Percentiles rank a stretch among this genome's conserved stretches.
Conservation (phyloP, 2,329 filamentous ascomycete genomes). For the Raffaelea deltoideospora region DNA sequence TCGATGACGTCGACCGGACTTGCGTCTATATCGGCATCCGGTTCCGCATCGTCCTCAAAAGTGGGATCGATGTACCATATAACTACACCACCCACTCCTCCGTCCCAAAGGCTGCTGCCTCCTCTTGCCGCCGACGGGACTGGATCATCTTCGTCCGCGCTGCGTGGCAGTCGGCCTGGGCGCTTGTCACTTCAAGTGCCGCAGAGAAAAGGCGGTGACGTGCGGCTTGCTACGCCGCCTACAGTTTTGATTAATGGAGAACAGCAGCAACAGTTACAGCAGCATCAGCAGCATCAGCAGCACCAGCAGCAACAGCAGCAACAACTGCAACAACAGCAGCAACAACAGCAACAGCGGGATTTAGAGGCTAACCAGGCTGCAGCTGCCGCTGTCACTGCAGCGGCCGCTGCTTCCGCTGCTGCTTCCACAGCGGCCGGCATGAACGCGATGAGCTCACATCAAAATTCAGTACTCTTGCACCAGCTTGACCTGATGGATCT, state of each 20-base stretch:
- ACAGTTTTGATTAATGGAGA: constrained; percentile 17
- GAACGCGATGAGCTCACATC: too few species aligned
- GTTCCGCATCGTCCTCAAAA: neutral
- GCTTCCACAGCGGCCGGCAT: too few species aligned
- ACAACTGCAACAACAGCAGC: constrained; percentile 1
- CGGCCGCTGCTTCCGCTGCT: too few species aligned
- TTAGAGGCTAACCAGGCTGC: neutral
- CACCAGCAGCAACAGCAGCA: neutral
- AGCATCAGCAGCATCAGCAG: constrained; percentile 1
- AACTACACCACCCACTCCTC: too few species aligned
- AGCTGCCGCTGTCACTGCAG: too few species aligned
- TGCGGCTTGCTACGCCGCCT: constrained; percentile 17
- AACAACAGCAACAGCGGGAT: neutral
- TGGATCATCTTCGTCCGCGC: neutral
- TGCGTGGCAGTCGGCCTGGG: constrained; percentile 21
- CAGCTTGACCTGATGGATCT: too few species aligned
- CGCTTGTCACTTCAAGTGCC: constrained; percentile 48
- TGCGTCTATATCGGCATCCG: neutral
- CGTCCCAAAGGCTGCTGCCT: too few species aligned
- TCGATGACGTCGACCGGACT: neutral
- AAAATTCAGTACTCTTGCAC: too few species aligned
- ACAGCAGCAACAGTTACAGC: neutral
- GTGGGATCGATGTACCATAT: too few species aligned
- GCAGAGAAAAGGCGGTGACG: constrained; percentile 15
- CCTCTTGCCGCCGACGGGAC: too few species aligned